phyloP scores from a whole-genome alignment of 495 filamentous ascomycete species.

The Aspergillus olivimuriae region DNA sequence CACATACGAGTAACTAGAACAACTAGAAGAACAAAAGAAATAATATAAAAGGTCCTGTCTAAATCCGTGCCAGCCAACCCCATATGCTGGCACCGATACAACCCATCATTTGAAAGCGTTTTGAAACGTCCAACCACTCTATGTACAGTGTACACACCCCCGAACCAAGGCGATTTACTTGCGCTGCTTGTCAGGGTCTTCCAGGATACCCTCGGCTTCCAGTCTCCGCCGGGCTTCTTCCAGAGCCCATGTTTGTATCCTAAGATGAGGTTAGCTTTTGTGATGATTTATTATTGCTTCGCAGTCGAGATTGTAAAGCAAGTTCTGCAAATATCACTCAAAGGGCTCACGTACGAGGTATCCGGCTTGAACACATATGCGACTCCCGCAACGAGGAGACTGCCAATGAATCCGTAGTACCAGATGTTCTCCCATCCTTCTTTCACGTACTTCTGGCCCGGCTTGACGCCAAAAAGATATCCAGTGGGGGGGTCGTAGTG shows the following conservation, averaged over 20 bases:
- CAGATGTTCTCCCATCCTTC: conserved; percentile 92
- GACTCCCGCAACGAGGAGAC: conserved; percentile 63
- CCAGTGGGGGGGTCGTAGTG: conserved; percentile 89
- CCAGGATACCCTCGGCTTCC: conserved; percentile 89
- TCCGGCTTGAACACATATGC: conserved; percentile 97
- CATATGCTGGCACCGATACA: conserved; percentile 28
- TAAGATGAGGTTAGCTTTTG: conserved; percentile 34
- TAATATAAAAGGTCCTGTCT: conserved; percentile 37
- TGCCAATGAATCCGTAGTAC: conserved; percentile 88
- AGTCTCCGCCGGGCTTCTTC: conserved; percentile 91
- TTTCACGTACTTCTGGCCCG: conserved; percentile 88
- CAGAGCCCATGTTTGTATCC: conserved; percentile 98
- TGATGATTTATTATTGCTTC: not conserved
- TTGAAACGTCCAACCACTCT: conserved; percentile 34
- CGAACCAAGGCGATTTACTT: conserved; percentile 21
- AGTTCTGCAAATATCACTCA: conserved; percentile 8
- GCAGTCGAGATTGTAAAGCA: too few species aligned
- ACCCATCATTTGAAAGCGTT: conserved; percentile 26
- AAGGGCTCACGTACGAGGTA: conserved; percentile 67
- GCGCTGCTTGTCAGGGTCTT: conserved; percentile 58
- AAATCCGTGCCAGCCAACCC: conserved; percentile 31
- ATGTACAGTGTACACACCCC: conserved; percentile 43
- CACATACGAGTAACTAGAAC: conserved; percentile 25
- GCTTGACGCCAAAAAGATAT: conserved; percentile 85
- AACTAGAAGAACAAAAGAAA: conserved; percentile 25